These are phyloP conservation scores for Curvularia eragrostidis DNA, from an alignment of 2,329 filamentous ascomycete species.

Conservation along the genomic window DNA sequence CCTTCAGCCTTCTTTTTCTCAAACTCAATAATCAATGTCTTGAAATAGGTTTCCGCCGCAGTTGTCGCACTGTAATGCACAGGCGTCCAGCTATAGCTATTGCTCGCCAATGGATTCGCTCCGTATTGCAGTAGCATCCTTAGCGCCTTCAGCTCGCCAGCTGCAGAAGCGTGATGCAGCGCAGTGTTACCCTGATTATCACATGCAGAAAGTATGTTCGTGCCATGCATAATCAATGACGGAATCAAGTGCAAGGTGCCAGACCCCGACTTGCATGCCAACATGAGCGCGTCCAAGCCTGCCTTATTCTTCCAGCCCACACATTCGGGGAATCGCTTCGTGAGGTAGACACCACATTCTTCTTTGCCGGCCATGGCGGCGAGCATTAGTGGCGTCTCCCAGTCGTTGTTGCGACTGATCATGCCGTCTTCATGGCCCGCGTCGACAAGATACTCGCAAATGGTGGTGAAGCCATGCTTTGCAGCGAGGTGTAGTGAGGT, in stretches of 20 bases:
- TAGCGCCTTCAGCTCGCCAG: conserved; percentile 78
- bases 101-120: conserved; percentile 74
- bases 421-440: conserved; percentile 76
- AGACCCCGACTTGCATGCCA: conserved; percentile 47
- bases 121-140: conserved; percentile 79
- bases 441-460: conserved; percentile 73
- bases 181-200: conserved; percentile 84
- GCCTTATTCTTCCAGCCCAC: conserved; percentile 70
- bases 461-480: conserved; percentile 71
- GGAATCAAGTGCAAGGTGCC: conserved; percentile 55
- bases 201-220: conserved; percentile 42
- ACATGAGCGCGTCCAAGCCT: conserved; percentile 70
- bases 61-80: conserved; percentile 83
- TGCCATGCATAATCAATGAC: conserved; percentile 42
- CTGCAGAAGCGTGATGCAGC: conserved; percentile 83
- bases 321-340: conserved; percentile 66
- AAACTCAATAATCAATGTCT: conserved; percentile 74
- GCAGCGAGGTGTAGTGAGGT: conserved; percentile 84
- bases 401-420: conserved; percentile 77
- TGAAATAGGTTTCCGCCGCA: conserved; percentile 84
- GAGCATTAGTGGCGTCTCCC: conserved; percentile 83
- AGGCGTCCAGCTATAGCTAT: conserved; percentile 81
- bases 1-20: conserved; percentile 65
- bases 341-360: conserved; percentile 75
- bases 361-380: conserved; percentile 73